A percentile compares a stretch with the other conserved stretches of the same genome.
Conservation (phyloP, 2,329 filamentous ascomycete genomes). For the Thermoascus crustaceus region DNA sequence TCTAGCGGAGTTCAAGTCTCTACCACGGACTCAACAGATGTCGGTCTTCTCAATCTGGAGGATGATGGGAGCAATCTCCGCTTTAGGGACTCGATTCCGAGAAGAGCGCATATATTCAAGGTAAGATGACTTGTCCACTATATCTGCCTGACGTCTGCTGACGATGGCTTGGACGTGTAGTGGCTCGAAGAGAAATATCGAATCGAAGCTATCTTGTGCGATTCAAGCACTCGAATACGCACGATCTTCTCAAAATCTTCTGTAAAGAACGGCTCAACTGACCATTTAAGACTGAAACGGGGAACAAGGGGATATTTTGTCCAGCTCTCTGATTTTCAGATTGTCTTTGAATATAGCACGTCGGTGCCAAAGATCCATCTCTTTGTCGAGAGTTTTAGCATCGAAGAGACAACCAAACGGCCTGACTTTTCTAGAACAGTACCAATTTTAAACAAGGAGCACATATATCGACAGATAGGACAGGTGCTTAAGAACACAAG, state of each 20-base stretch:
- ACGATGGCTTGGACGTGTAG: slow-evolving; percentile 11
- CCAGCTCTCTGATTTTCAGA: slow-evolving; percentile 25
- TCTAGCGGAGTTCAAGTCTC: background rate
- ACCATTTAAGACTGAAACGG: slow-evolving; percentile 12
- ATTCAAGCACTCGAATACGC: slow-evolving; percentile 26
- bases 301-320: slow-evolving; percentile 20
- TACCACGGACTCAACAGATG: too few species aligned
- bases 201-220: slow-evolving; percentile 23
- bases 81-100: slow-evolving; percentile 14
- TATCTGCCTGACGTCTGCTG: slow-evolving; percentile 4
- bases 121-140: slow-evolving; percentile 13
- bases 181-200: slow-evolving; percentile 16
- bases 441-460: slow-evolving; percentile 13
- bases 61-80: slow-evolving; percentile 29
- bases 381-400: slow-evolving; percentile 17
- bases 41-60: slow-evolving; percentile 16
- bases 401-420: slow-evolving; percentile 14
- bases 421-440: slow-evolving; percentile 11
- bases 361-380: slow-evolving; percentile 17
- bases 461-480: slow-evolving; percentile 13
- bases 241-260: slow-evolving; percentile 22
- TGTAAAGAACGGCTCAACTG: slow-evolving; percentile 10
- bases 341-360: slow-evolving; percentile 25
- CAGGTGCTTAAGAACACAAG: slow-evolving; percentile 8
- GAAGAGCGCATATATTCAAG: slow-evolving; percentile 21